Evolutionary conservation across 2,329 filamentous ascomycete species (phyloP), one percentile per base, ranked within the genome.

Genomic region (Tetracladium maxilliforme): DNA sequence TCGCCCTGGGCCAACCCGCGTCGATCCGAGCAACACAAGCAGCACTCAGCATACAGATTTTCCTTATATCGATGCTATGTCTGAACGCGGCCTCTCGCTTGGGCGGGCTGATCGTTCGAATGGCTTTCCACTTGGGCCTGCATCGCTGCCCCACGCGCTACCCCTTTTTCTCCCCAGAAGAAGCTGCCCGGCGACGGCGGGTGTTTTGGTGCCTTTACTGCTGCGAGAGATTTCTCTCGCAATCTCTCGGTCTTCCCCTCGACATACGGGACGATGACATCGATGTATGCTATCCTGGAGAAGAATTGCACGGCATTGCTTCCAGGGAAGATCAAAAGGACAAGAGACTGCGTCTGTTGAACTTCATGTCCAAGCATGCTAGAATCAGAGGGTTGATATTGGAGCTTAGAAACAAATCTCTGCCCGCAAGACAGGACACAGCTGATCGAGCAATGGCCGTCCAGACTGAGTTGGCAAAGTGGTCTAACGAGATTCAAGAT

Each of bases 131-230:
- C 23, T 43, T 70, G 3, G 65, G 65, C 1, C 50, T 71, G n/a
- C 65, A 71, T 41, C 56, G 65, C 4, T 71, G 66, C 27, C 64
- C 65, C 2, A 48, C 50, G 5, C 52, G 65, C 1, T 70, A 57
- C 28, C 45, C 55, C 1, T 58, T 60, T 22, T 68, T 70, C 33
- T 54, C 47, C 1, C 28, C 39, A 2, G 42, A 52, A 7, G 61
- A 69, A 21, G 50, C 48, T 3, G 49, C 55, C 3, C 51, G 64
- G 16, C 52, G 66, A 3, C 54, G 60, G 10, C 52, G 64, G 0
- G 43, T 70, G 0, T 70, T 70, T 31, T 70, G 64, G 64, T 60
- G 60, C 2, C 53, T 69, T 1, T 71, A 70, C 24, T 58, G 50
- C 10, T 41, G 68, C 1, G 66, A 70, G 21, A 49, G 65, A 22